Percentiles rank a stretch among this genome's conserved stretches.
Conservation (phyloP, 2,329 filamentous ascomycete species). For the Colletotrichum scovillei region DNA sequence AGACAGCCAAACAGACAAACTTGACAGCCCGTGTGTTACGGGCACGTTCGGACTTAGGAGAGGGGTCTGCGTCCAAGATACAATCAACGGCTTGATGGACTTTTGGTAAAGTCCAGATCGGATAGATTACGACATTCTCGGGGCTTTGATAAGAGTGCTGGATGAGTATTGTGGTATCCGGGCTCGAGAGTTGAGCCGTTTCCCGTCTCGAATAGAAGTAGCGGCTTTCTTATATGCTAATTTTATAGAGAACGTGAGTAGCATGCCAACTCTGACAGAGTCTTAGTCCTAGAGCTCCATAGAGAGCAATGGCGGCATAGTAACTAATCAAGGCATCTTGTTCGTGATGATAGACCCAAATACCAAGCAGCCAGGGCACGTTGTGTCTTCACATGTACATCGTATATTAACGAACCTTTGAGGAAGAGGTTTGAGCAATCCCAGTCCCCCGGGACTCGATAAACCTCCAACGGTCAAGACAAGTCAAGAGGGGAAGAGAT, state of each 20-base stretch:
- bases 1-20: background rate
- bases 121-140: background rate
- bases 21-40: too few species aligned
- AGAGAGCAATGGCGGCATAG: too few species aligned
- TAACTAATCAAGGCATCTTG: background rate
- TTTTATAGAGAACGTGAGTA: background rate
- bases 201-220: background rate
- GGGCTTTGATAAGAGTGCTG: background rate
- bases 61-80: background rate
- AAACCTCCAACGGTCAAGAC: background rate
- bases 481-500: background rate
- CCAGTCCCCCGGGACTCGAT: background rate
- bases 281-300: background rate
- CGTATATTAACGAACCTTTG: background rate
- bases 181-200: background rate
- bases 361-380: background rate
- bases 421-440: background rate
- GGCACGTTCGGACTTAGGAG: background rate
- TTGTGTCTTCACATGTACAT: background rate
- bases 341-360: background rate
- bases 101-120: background rate
- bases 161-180: background rate
- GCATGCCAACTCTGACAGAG: background rate
- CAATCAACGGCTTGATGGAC: background rate
- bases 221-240: background rate